A percentile compares a stretch with the other conserved stretches of the same genome.
These are phyloP conservation scores for Penicillium cataractarum DNA, from an alignment of 495 filamentous ascomycete genomes.

Conservation along the genomic window DNA sequence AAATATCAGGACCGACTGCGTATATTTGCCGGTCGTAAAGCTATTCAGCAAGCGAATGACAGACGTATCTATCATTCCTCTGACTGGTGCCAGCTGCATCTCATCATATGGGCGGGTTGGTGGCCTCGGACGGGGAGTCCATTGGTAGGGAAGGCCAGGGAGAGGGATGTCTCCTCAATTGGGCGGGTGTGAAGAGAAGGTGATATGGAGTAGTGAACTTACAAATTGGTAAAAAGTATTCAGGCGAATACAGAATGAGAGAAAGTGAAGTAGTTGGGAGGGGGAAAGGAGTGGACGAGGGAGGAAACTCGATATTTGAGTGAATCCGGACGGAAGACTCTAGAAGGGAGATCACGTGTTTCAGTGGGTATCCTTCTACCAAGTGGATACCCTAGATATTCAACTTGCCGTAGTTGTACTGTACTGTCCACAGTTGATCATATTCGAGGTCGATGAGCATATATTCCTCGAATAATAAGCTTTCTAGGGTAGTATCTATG, in stretches of 20 bases:
- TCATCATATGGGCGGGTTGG: slow-evolving; percentile 46
- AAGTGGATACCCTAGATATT: background rate
- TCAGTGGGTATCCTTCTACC: slow-evolving; percentile 15
- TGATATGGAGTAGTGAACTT: slow-evolving; percentile 14
- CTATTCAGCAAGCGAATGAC: slow-evolving; percentile 44
- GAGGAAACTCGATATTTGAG: slow-evolving; percentile 30
- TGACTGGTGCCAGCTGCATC: slow-evolving; percentile 57
- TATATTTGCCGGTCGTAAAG: slow-evolving; percentile 42
- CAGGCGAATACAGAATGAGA: slow-evolving; percentile 14
- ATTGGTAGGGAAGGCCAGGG: background rate
- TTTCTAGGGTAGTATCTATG: too few species aligned
- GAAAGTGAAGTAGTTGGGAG: slow-evolving; percentile 14
- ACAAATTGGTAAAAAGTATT: slow-evolving; percentile 23
- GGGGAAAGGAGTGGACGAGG: slow-evolving; percentile 13
- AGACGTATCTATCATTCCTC: slow-evolving; percentile 34
- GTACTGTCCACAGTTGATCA: too few species aligned
- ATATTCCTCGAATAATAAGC: too few species aligned
- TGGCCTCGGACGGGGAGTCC: slow-evolving; percentile 4
- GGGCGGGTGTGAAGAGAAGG: slow-evolving; percentile 7
- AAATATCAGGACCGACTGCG: slow-evolving; percentile 47
- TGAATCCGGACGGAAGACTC: slow-evolving; percentile 45
- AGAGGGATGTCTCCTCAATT: slow-evolving; percentile 2
- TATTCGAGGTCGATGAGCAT: too few species aligned
- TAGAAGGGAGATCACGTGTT: slow-evolving; percentile 48
- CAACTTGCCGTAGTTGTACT: too few species aligned